phyloP scores from a whole-genome alignment of 129 eudicot species.

The Flaveria bidentis region DNA sequence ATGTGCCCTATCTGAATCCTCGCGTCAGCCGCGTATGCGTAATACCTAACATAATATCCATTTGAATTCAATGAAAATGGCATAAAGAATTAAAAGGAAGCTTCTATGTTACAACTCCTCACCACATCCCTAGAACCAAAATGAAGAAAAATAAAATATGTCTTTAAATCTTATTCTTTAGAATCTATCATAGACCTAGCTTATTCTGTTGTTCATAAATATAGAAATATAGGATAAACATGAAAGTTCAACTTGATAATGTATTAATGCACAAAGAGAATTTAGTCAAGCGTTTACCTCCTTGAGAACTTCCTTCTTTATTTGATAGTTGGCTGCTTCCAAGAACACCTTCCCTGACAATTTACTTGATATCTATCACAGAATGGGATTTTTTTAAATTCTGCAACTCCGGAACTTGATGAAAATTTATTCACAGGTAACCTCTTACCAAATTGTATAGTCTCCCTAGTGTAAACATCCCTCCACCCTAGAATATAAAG shows the following conservation, averaged over 20 bases:
- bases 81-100: neutral
- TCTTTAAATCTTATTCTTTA: neutral
- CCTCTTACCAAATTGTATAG: slow-evolving; percentile 63
- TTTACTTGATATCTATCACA: slow-evolving; percentile 68
- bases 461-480: slow-evolving; percentile 71
- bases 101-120: neutral
- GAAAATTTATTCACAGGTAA: slow-evolving; percentile 9
- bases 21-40: too few species aligned
- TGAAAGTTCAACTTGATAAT: neutral
- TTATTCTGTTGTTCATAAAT: neutral
- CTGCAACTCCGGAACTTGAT: slow-evolving; percentile 17
- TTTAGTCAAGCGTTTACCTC: slow-evolving; percentile 52
- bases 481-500: slow-evolving; percentile 68
- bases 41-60: too few species aligned
- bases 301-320: slow-evolving; percentile 63
- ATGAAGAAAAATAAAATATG: neutral
- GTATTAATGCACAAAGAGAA: slow-evolving; percentile 1
- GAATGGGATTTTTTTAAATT: slow-evolving; percentile 7
- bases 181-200: neutral
- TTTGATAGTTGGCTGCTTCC: slow-evolving; percentile 87
- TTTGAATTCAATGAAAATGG: neutral
- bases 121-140: neutral
- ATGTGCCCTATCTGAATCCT: too few species aligned
- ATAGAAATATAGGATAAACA: neutral
- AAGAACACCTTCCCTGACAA: slow-evolving; percentile 58